Conservation (phyloP, 371 early-diverging fungal genomes). For the Rhizopus sp. region DNA sequence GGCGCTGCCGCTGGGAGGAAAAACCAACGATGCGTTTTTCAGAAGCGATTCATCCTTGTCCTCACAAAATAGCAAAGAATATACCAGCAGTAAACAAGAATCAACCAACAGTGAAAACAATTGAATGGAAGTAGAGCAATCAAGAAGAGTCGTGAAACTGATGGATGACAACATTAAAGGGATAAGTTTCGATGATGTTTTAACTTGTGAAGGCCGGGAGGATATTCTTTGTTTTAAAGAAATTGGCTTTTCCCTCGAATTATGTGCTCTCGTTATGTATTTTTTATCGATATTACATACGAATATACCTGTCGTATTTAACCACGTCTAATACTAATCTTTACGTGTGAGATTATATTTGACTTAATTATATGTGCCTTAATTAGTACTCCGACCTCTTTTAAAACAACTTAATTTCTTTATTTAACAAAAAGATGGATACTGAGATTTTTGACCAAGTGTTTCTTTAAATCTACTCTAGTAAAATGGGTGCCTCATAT, state of each 20-base stretch:
- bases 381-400: too few relatives aligned
- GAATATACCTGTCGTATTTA: too few relatives aligned
- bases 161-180: constrained; percentile 2
- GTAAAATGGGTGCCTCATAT: too few relatives aligned
- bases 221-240: constrained; percentile 5
- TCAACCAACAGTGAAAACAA: constrained; percentile 1
- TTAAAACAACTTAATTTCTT: too few relatives aligned
- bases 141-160: constrained; percentile 1
- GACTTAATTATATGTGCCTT: too few relatives aligned
- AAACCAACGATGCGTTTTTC: neutral
- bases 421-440: too few relatives aligned
- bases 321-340: too few relatives aligned
- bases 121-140: constrained; percentile 1
- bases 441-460: too few relatives aligned
- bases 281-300: too few relatives aligned
- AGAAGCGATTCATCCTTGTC: neutral
- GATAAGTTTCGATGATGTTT: neutral
- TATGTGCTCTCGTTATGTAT: too few relatives aligned
- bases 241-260: neutral
- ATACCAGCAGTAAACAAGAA: neutral
- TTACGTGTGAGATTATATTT: too few relatives aligned
- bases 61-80: neutral
- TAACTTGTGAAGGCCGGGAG: constrained; percentile 4
- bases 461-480: too few relatives aligned
- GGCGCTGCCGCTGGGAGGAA: neutral